phyloP scores from a whole-genome alignment of 2,329 filamentous ascomycete genomes.

The Paecilomyces variotii region DNA sequence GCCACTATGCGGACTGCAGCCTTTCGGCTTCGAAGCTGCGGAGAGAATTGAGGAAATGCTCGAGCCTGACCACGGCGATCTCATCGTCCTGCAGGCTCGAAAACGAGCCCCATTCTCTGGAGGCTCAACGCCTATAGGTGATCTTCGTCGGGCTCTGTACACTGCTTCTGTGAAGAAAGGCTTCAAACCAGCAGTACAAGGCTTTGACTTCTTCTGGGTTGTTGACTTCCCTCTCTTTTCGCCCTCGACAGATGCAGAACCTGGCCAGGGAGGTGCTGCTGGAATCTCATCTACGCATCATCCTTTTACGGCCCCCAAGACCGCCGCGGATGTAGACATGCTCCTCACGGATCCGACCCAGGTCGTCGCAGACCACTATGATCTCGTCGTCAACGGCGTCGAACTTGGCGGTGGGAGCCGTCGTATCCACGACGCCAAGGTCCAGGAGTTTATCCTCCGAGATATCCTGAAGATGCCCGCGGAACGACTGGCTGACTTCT shows the following conservation, averaged over 20 bases:
- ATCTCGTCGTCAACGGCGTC: conserved; percentile 89
- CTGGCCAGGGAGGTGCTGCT: conserved; percentile 72
- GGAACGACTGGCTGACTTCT: conserved; percentile 68
- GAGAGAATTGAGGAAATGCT: conserved; percentile 49
- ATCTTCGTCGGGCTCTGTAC: conserved; percentile 63
- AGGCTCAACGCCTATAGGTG: conserved; percentile 65
- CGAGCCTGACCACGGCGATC: conserved; percentile 60
- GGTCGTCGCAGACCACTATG: conserved; percentile 81
- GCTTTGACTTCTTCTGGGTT: conserved; percentile 74
- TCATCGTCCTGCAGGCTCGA: conserved; percentile 76
- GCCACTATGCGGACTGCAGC: conserved; percentile 67
- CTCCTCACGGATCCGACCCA: conserved; percentile 63
- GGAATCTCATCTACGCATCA: conserved; percentile 87
- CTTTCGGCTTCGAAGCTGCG: conserved; percentile 66
- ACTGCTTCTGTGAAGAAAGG: conserved; percentile 57
- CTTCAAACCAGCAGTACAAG: conserved; percentile 43
- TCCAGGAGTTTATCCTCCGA: conserved; percentile 79
- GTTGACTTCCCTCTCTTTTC: conserved; percentile 90
- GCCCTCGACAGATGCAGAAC: conserved; percentile 54
- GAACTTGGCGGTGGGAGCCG: conserved; percentile 89
- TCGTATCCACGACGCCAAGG: conserved; percentile 74
- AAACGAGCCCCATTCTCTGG: conserved; percentile 57
- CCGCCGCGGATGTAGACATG: conserved; percentile 61
- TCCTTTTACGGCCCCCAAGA: conserved; percentile 84
- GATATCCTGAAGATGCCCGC: conserved; percentile 73